Evolutionary conservation across 1,139 yeast genomes (phyloP).

Genomic region (Blastobotrys illinoisensis): DNA sequence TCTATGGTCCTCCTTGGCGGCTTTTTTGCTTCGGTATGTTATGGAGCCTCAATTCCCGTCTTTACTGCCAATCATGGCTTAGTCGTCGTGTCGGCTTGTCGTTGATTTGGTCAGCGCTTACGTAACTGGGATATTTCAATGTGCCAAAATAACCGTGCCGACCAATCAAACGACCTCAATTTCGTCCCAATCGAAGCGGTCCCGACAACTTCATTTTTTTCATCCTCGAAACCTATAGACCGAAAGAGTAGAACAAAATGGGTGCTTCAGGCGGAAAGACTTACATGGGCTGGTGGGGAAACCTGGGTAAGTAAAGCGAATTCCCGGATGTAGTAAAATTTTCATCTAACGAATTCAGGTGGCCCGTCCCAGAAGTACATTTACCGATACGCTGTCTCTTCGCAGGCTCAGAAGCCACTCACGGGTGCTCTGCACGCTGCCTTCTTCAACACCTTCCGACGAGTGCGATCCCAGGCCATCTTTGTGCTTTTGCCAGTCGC

Average conservation of each 20-base stretch:
- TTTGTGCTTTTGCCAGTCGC: slow-evolving; percentile 74
- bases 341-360: slow-evolving; percentile 12
- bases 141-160: neutral
- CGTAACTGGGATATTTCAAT: too few species aligned
- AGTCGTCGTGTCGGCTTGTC: too few species aligned
- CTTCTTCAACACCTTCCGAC: slow-evolving; percentile 89
- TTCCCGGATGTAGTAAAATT: neutral
- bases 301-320: slow-evolving; percentile 29
- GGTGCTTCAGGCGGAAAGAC: slow-evolving; percentile 71
- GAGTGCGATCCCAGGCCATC: slow-evolving; percentile 81
- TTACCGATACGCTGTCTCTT: slow-evolving; percentile 72
- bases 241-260: slow-evolving; percentile 37
- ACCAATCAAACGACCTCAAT: neutral
- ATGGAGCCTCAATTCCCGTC: too few species aligned
- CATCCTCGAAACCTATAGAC: slow-evolving; percentile 8
- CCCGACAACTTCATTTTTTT: slow-evolving; percentile 2
- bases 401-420: slow-evolving; percentile 89
- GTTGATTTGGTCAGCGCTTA: too few species aligned
- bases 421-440: slow-evolving; percentile 83
- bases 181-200: slow-evolving; percentile 1
- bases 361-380: slow-evolving; percentile 72
- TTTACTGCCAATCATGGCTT: too few species aligned
- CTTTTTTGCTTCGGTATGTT: too few species aligned
- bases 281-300: slow-evolving; percentile 98
- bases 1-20: too few species aligned